Percentiles rank a stretch among this genome's conserved stretches.
phyloP scores from a whole-genome alignment of 768 basidiomycete species.

The Royoungia palumana region DNA sequence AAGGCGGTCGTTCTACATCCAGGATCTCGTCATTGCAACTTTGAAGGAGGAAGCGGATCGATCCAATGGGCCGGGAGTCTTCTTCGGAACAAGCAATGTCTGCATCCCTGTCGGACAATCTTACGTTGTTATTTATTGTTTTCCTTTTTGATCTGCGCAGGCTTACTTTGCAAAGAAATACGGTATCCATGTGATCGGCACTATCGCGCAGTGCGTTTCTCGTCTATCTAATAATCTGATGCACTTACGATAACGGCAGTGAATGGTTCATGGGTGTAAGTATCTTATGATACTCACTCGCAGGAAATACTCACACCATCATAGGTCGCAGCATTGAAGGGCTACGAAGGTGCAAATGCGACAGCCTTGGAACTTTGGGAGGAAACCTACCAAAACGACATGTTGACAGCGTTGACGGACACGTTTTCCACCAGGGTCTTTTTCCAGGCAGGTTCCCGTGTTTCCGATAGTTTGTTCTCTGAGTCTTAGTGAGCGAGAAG shows the following conservation, averaged over 20 bases:
- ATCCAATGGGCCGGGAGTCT: conserved; percentile 43
- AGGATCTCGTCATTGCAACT: conserved; percentile 72
- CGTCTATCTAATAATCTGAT: not conserved
- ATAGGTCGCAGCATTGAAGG: conserved; percentile 78
- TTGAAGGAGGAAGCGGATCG: conserved; percentile 65
- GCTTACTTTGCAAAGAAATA: conserved; percentile 82
- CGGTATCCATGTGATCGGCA: conserved; percentile 64
- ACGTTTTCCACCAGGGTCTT: conserved; percentile 89
- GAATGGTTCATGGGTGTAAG: conserved; percentile 92
- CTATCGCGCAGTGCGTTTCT: conserved; percentile 75
- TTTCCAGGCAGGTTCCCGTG: conserved; percentile 55
- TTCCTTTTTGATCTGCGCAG: conserved; percentile 36
- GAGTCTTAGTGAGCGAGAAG: not conserved
- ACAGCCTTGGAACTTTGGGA: conserved; percentile 87
- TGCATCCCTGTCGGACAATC: conserved; percentile 14
- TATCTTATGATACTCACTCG: not conserved
- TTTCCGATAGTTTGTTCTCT: not conserved
- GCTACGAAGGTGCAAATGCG: conserved; percentile 75
- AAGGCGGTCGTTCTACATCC: conserved; percentile 66
- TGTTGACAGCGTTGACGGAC: conserved; percentile 85
- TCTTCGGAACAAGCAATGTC: conserved; percentile 85
- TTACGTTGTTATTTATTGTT: not conserved
- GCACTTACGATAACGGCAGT: conserved; percentile 35
- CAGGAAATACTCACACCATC: not conserved
- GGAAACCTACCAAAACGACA: conserved; percentile 52